Percentiles rank a stretch among this genome's conserved stretches.
Evolutionary conservation across 1,284 basidiomycete species (phyloP).

Genomic region (Vanrija pseudolonga): DNA sequence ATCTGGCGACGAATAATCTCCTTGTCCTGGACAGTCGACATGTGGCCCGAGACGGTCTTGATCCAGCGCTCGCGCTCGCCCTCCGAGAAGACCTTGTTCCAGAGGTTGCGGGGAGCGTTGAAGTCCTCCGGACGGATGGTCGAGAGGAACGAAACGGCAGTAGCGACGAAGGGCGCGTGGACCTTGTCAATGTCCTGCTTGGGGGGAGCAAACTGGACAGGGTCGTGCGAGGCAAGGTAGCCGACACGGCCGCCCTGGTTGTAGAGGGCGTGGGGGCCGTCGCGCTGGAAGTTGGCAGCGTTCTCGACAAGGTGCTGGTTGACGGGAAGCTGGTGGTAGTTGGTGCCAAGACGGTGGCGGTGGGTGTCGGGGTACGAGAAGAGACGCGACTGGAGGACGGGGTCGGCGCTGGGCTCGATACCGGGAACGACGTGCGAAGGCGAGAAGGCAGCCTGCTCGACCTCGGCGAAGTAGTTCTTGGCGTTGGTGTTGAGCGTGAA

Average conservation of each 20-base stretch:
- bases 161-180: constrained; percentile 73
- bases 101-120: constrained; percentile 79
- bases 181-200: constrained; percentile 39
- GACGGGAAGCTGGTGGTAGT: constrained; percentile 86
- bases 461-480: constrained; percentile 60
- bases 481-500: constrained; percentile 81
- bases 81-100: constrained; percentile 71
- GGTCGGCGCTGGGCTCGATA: constrained; percentile 82
- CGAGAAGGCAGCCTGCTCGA: constrained; percentile 63
- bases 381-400: constrained; percentile 84
- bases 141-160: constrained; percentile 68
- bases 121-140: constrained; percentile 82
- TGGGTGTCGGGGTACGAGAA: constrained; percentile 96
- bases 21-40: constrained; percentile 62
- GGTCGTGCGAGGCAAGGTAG: constrained; percentile 70
- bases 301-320: constrained; percentile 68
- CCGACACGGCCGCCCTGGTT: constrained; percentile 80
- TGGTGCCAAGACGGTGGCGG: constrained; percentile 63
- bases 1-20: constrained; percentile 69
- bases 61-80: constrained; percentile 66
- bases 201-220: constrained; percentile 33
- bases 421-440: constrained; percentile 83
- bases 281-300: constrained; percentile 74
- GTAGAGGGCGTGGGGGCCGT: constrained; percentile 57
- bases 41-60: constrained; percentile 70